Base-by-base conservation (phyloP, 2,329 filamentous ascomycete species). In the Aspergillus udagawae region DNA sequence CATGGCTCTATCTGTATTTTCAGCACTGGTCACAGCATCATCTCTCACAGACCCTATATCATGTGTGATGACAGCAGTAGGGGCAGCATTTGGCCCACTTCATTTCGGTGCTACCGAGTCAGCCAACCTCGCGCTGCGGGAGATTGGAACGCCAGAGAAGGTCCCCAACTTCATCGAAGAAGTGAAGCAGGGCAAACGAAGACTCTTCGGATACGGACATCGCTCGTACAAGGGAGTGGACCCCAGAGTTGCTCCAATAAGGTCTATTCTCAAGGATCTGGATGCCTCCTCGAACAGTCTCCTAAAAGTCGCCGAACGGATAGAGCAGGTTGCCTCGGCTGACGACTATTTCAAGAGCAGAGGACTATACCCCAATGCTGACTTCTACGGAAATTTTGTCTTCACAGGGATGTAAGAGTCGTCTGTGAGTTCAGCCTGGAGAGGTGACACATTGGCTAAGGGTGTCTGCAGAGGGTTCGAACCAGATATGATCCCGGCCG, bases 41-140 rank as follows among this genome's bases (percentile, higher is more conserved):
- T 81, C 80, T 0, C 69, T 85, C 10, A 79, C 84, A 0, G 83
- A 85, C 63, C 82, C 83, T 0, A 67, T 84, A 75, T 71, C 70
- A 58, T 82, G 79, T 60, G 75, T 82, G 20, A 79, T 84, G 12
- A 71, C 81, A 1, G 80, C 82, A 0, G 75, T 81, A 4, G 78
- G 80, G n/a, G 77, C 82, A 0, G 81, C 81, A 0, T 83, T 83
- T 61, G 83, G 83, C 0, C 82, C 82, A 0, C 80, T 83, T 0
- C 83, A 86, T 67, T 83, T 82, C 55, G 83, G 83, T n/a, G 83
- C 83, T 3, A 82, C 81, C 0, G 83, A 85, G 61, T 78, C 79
- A 23, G 83, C 82, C 0, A 83, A 84, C 64, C 77, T 80, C 50
- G 62, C 65, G 0, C 60, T 72, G 4, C 49, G 23, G 5, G 61